A percentile compares a stretch with the other conserved stretches of the same genome.
phyloP scores from a whole-genome alignment of 2,329 filamentous ascomycete species.

The Dothistroma pini region DNA sequence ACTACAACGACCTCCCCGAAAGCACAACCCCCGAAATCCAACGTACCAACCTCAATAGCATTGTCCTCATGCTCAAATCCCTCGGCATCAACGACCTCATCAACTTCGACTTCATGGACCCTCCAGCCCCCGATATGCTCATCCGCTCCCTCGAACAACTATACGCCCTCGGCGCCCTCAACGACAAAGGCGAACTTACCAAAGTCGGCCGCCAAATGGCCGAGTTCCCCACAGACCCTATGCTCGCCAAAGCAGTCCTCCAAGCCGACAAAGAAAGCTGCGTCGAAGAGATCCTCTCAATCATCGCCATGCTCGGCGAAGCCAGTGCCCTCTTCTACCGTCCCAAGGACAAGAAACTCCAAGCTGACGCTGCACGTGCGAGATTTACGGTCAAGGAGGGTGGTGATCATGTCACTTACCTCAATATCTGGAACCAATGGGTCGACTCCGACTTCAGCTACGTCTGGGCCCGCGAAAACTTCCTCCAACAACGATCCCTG shows the following conservation, averaged over 20 bases:
- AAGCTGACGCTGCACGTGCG: slow-evolving; percentile 84
- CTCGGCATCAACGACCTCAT: slow-evolving; percentile 89
- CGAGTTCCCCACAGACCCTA: slow-evolving; percentile 88
- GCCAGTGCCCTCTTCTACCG: slow-evolving; percentile 86
- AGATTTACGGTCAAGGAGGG: slow-evolving; percentile 88
- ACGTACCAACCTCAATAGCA: slow-evolving; percentile 77
- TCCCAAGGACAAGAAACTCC: slow-evolving; percentile 95
- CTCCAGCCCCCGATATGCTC: slow-evolving; percentile 82
- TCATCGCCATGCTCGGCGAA: slow-evolving; percentile 93
- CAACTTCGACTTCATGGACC: slow-evolving; percentile 94
- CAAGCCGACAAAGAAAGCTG: slow-evolving; percentile 88
- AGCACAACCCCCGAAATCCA: slow-evolving; percentile 91
- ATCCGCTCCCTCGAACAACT: slow-evolving; percentile 86
- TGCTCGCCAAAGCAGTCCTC: slow-evolving; percentile 84
- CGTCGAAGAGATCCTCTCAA: slow-evolving; percentile 85
- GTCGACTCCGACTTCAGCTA: slow-evolving; percentile 84
- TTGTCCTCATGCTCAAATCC: slow-evolving; percentile 82
- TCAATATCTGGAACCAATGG: slow-evolving; percentile 96
- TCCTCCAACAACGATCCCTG: slow-evolving; percentile 84
- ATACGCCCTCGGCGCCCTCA: slow-evolving; percentile 84
- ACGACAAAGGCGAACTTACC: slow-evolving; percentile 83
- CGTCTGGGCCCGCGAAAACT: slow-evolving; percentile 90
- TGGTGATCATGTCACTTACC: slow-evolving; percentile 80
- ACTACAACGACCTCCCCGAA: slow-evolving; percentile 88
- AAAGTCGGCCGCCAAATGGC: slow-evolving; percentile 92